These are phyloP conservation scores for Solanum neorickii DNA, from an alignment of 257 asterid genomes.

Conservation along the genomic window DNA sequence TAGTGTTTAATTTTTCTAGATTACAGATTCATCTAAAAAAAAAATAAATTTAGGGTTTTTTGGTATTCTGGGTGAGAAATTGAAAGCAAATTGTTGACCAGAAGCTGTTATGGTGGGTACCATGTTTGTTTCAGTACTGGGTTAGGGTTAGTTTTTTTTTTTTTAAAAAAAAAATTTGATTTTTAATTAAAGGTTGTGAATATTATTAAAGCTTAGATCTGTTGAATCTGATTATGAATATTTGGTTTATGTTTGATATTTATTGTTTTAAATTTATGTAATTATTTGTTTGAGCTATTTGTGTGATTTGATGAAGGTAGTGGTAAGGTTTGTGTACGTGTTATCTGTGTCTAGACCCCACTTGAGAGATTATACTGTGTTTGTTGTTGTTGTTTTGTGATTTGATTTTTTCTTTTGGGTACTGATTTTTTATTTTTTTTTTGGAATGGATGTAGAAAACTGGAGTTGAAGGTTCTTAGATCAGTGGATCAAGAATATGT, in stretches of 20 bases:
- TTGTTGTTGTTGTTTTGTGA: neutral
- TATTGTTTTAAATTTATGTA: neutral
- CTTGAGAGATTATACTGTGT: neutral
- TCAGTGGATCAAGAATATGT: slow-evolving; percentile 24
- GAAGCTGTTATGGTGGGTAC: neutral
- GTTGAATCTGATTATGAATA: neutral
- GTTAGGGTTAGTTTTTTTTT: neutral
- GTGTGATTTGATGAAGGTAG: neutral
- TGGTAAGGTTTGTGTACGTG: neutral
- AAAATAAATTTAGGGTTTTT: no score
- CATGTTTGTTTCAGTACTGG: neutral
- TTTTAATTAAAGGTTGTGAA: neutral
- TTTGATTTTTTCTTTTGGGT: neutral
- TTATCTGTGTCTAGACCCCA: neutral
- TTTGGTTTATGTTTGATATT: neutral
- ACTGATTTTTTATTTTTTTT: neutral
- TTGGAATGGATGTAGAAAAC: slow-evolving; percentile 9
- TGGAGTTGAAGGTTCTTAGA: slow-evolving; percentile 10
- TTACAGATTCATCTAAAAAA: neutral
- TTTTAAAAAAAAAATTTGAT: neutral
- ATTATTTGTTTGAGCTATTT: neutral
- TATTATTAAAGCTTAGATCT: neutral
- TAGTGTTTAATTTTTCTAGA: neutral
- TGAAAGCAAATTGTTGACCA: neutral
- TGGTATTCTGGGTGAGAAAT: neutral